Percentiles rank a stretch among this genome's conserved stretches.
phyloP scores from a whole-genome alignment of 2,329 filamentous ascomycete species.

The Botrytis squamosa region DNA sequence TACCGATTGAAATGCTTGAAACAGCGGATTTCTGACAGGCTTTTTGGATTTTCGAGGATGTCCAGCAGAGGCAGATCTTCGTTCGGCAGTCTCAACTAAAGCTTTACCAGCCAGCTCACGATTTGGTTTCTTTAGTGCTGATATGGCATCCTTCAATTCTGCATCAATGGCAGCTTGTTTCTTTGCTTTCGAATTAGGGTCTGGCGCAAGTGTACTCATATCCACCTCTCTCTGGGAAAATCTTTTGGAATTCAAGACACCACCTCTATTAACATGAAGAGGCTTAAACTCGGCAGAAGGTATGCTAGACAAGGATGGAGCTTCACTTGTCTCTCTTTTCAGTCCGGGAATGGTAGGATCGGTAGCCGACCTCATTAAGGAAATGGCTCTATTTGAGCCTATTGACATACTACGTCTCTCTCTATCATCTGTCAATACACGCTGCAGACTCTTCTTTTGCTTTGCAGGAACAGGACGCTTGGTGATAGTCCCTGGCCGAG shows the following conservation, averaged over 20 bases:
- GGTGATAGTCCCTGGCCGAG: conserved; percentile 52
- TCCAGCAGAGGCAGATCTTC: conserved; percentile 50
- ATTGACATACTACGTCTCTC: conserved; percentile 53
- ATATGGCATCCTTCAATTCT: conserved; percentile 72
- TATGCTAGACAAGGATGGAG: conserved; percentile 50
- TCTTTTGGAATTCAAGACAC: conserved; percentile 44
- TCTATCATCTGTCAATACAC: conserved; percentile 60
- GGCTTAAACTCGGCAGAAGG: conserved; percentile 44
- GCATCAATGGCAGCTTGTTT: conserved; percentile 67
- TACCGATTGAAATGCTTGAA: conserved; percentile 38
- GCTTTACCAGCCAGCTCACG: conserved; percentile 66
- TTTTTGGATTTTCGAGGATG: conserved; percentile 54
- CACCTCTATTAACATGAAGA: conserved; percentile 41
- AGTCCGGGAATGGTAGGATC: conserved; percentile 58
- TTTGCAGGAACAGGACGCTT: conserved; percentile 49
- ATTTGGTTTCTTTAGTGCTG: conserved; percentile 72
- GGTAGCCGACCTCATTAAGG: conserved; percentile 67
- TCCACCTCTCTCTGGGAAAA: conserved; percentile 54
- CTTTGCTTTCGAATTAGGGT: conserved; percentile 57
- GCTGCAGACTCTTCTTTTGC: conserved; percentile 55
- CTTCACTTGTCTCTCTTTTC: conserved; percentile 69
- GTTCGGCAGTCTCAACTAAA: conserved; percentile 65
- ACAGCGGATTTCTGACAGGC: conserved; percentile 42
- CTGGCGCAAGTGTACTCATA: conserved; percentile 50
- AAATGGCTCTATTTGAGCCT: conserved; percentile 58